Evolutionary conservation across 805 yeast species (phyloP).

Genomic region (Pachysolen tannophilus): DNA sequence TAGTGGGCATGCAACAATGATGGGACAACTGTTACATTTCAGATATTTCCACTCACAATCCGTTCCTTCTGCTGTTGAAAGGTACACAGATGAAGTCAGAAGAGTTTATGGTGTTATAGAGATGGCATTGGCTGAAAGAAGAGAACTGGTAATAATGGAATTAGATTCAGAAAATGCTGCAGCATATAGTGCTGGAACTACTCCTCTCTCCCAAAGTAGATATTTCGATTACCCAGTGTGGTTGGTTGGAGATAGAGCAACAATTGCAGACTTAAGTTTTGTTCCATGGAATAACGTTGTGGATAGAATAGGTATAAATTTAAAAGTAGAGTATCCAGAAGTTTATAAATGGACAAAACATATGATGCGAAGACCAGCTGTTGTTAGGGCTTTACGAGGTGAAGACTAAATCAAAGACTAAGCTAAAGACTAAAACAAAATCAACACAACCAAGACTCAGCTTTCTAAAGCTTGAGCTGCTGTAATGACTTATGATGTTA

Average conservation of each 20-base stretch:
- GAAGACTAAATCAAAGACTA: constrained; percentile 37
- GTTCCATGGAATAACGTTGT: constrained; percentile 98
- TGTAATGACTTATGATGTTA: too few species aligned
- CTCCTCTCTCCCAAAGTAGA: constrained; percentile 76
- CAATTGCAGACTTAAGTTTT: constrained; percentile 87
- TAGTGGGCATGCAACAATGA: constrained; percentile 98
- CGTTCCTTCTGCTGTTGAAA: constrained; percentile 81
- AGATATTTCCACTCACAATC: constrained; percentile 81
- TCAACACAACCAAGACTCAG: too few species aligned
- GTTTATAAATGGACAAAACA: constrained; percentile 93
- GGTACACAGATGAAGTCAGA: constrained; percentile 88
- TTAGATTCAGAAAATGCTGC: constrained; percentile 83
- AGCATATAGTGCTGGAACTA: constrained; percentile 79
- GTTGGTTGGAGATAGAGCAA: constrained; percentile 79
- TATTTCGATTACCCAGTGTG: constrained; percentile 92
- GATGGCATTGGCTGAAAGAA: constrained; percentile 87
- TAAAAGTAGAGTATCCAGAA: constrained; percentile 85
- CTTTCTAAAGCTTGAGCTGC: too few species aligned
- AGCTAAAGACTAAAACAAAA: too few species aligned
- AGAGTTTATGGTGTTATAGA: constrained; percentile 91
- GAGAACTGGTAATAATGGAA: constrained; percentile 87
- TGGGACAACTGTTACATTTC: constrained; percentile 94
- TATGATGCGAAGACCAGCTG: constrained; percentile 94
- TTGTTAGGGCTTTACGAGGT: constrained; percentile 76
- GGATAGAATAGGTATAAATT: constrained; percentile 82